A percentile compares a stretch with the other conserved stretches of the same genome.
These are phyloP conservation scores for Starmerella apis DNA, from an alignment of 805 yeast genomes.

Conservation along the genomic window DNA sequence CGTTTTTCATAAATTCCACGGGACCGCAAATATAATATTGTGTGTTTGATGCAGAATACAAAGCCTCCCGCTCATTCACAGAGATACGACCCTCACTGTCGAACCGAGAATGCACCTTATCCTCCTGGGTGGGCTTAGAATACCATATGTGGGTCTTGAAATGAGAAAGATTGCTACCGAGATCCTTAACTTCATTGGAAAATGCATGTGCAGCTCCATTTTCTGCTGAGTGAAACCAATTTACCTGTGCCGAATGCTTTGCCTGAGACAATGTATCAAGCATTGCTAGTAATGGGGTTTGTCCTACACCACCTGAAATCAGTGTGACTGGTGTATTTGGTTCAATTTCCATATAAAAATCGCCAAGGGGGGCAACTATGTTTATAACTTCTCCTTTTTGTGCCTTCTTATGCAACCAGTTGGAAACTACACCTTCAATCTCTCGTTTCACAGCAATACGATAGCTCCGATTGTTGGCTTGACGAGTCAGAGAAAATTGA, in stretches of 20 bases:
- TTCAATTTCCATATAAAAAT: conserved; percentile 30
- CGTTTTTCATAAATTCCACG: background rate
- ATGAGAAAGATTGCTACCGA: background rate
- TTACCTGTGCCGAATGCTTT: background rate
- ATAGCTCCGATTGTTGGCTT: conserved; percentile 34
- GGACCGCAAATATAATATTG: conserved; percentile 2
- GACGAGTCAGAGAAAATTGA: conserved; percentile 48
- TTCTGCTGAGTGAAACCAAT: background rate
- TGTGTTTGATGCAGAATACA: background rate
- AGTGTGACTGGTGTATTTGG: conserved; percentile 34
- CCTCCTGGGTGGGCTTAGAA: background rate
- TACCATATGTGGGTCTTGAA: background rate
- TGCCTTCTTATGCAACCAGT: conserved; percentile 39
- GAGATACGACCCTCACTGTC: background rate
- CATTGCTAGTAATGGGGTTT: conserved; percentile 53
- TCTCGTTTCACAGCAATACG: conserved; percentile 45
- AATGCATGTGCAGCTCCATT: background rate
- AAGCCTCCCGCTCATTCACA: background rate
- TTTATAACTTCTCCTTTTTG: conserved; percentile 44
- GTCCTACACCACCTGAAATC: conserved; percentile 56
- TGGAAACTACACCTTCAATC: conserved; percentile 28
- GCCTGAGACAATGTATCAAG: conserved; percentile 17
- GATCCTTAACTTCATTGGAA: background rate
- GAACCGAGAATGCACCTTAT: background rate
- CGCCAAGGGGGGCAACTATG: conserved; percentile 53